Percentiles rank a stretch among this genome's conserved stretches.
Evolutionary conservation across 768 basidiomycete genomes (phyloP).

Genomic region (Cubamyces sp.): DNA sequence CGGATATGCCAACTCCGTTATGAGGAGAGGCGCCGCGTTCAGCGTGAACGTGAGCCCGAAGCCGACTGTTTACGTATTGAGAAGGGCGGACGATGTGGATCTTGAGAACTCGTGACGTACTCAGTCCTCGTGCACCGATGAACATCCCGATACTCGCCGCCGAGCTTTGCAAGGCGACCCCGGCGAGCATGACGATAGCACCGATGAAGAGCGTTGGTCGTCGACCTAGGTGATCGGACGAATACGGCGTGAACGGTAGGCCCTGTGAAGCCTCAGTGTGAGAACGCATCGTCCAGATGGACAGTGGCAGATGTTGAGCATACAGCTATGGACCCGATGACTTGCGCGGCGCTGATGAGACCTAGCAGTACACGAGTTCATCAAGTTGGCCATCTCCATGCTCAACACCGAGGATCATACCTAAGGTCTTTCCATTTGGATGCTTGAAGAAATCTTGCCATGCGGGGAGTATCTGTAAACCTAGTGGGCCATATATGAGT

Average conservation of each 20-base stretch:
- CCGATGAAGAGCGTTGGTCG: conserved; percentile 63
- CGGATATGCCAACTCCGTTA: conserved; percentile 72
- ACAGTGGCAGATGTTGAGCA: not conserved
- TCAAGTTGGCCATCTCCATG: not conserved
- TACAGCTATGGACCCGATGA: conserved; percentile 35
- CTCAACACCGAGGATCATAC: conserved; percentile 33
- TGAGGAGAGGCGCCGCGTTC: conserved; percentile 64
- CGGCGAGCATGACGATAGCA: conserved; percentile 64
- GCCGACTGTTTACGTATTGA: conserved; percentile 50
- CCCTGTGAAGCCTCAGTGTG: conserved; percentile 39
- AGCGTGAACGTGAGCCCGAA: conserved; percentile 63
- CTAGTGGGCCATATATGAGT: conserved; percentile 35
- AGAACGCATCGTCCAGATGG: not conserved
- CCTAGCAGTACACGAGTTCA: conserved; percentile 40
- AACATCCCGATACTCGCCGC: conserved; percentile 53
- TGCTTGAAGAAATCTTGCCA: conserved; percentile 61
- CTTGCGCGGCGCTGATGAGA: conserved; percentile 66
- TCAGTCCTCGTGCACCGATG: conserved; percentile 58
- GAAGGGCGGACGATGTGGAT: conserved; percentile 1
- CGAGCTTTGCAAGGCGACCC: conserved; percentile 58
- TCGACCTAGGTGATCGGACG: conserved; percentile 66
- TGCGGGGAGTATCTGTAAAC: conserved; percentile 67
- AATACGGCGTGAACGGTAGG: conserved; percentile 62
- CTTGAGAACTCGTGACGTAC: conserved; percentile 39
- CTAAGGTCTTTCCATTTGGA: conserved; percentile 56